A percentile compares a stretch with the other conserved stretches of the same genome.
These are phyloP conservation scores for Santalum album DNA, from an alignment of 164 flowering plant genomes.

Conservation along the genomic window DNA sequence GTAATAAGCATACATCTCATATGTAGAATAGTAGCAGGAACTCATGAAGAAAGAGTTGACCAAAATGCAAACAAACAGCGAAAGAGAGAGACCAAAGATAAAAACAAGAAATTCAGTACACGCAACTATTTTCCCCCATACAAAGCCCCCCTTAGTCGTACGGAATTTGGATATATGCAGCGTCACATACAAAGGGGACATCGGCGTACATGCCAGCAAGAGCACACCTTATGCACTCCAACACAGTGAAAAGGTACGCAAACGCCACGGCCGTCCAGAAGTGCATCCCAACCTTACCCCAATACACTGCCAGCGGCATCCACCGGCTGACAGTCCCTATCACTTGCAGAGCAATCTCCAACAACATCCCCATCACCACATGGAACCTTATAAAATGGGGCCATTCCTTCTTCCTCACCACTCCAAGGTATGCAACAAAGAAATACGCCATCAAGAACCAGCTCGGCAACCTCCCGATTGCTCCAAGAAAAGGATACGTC, in stretches of 20 bases:
- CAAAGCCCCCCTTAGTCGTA: constrained; percentile 43
- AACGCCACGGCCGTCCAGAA: constrained; percentile 69
- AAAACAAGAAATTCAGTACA: too few relatives aligned
- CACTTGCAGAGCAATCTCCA: constrained; percentile 70
- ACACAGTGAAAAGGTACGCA: constrained; percentile 63
- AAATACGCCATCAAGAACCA: constrained; percentile 81
- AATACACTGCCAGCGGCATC: constrained; percentile 57
- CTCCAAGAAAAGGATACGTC: constrained; percentile 59
- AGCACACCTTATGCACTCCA: constrained; percentile 69
- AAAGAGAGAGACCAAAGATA: too few relatives aligned
- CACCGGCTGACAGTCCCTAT: constrained; percentile 60
- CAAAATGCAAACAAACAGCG: too few relatives aligned
- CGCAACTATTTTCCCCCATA: too few relatives aligned
- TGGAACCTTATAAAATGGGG: constrained; percentile 93
- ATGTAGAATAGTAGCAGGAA: too few relatives aligned
- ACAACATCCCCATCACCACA: constrained; percentile 78
- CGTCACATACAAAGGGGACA: constrained; percentile 72
- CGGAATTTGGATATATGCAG: constrained; percentile 86
- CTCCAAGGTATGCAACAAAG: constrained; percentile 55
- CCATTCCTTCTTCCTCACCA: constrained; percentile 83
- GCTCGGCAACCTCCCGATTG: constrained; percentile 53
- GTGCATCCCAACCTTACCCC: constrained; percentile 84
- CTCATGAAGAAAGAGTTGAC: too few relatives aligned
- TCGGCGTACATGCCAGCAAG: constrained; percentile 88
- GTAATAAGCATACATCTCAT: too few relatives aligned